These are phyloP conservation scores for Lactarius pseudohatsudake DNA, from an alignment of 768 basidiomycete genomes.

Conservation along the genomic window DNA sequence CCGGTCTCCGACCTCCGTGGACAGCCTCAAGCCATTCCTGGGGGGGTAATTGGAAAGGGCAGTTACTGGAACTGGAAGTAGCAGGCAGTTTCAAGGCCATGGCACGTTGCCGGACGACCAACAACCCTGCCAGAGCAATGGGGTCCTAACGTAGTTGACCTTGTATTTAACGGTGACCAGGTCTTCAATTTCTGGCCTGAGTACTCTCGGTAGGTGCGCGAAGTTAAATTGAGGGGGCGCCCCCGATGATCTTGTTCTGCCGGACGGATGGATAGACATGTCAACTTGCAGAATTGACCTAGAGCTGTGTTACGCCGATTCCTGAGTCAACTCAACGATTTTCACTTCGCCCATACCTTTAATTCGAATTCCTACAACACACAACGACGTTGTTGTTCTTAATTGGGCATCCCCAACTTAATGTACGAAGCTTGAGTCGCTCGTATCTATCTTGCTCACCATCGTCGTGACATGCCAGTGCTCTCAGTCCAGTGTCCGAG, in stretches of 20 bases:
- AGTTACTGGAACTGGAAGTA: constrained; percentile 1
- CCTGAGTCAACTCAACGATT: background rate
- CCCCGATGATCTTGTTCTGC: too few relatives aligned
- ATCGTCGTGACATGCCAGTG: background rate
- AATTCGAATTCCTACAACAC: background rate
- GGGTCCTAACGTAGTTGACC: background rate
- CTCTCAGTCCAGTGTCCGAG: background rate
- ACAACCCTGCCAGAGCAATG: background rate
- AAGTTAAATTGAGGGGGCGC: background rate
- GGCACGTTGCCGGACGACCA: background rate
- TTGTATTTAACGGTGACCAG: background rate
- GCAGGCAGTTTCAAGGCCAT: background rate
- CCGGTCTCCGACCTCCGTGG: background rate
- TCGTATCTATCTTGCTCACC: background rate
- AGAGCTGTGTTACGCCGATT: background rate
- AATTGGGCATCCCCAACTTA: background rate
- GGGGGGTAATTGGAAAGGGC: background rate
- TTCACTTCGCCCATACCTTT: background rate
- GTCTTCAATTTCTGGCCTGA: background rate
- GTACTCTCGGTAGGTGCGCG: background rate
- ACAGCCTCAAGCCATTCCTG: background rate
- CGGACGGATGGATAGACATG: too few relatives aligned
- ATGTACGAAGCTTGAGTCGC: background rate
- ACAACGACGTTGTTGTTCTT: background rate
- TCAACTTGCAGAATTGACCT: too few relatives aligned